Percentiles rank a stretch among this genome's conserved stretches.
phyloP scores from a whole-genome alignment of 129 eudicot species.

The Helianthus annuus region DNA sequence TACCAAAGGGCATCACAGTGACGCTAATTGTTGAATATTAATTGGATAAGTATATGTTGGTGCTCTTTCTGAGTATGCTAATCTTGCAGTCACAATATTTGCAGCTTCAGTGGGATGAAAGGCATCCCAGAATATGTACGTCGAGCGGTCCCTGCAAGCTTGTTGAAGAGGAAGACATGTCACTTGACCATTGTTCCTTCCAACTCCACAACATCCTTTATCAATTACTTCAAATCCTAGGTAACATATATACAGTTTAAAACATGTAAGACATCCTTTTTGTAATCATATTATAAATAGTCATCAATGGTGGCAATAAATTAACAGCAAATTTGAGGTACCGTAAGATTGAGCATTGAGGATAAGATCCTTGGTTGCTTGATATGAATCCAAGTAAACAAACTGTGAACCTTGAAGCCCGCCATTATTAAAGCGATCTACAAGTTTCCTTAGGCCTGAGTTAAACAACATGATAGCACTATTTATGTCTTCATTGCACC shows the following conservation, averaged over 20 bases:
- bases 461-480: constrained; percentile 63
- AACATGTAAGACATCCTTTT: not conserved
- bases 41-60: constrained; percentile 64
- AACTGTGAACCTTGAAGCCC: constrained; percentile 70
- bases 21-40: constrained; percentile 66
- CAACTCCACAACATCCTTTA: constrained; percentile 92
- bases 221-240: constrained; percentile 79
- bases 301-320: not conserved
- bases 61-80: constrained; percentile 44
- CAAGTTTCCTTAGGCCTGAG: constrained; percentile 57
- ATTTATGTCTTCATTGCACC: constrained; percentile 79
- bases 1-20: constrained; percentile 37
- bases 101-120: constrained; percentile 92
- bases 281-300: not conserved
- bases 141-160: constrained; percentile 61
- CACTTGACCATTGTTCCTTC: constrained; percentile 84
- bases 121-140: constrained; percentile 90
- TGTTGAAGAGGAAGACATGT: constrained; percentile 88
- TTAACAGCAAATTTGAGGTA: constrained; percentile 20
- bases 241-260: not conserved
- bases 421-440: constrained; percentile 60
- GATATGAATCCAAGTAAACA: constrained; percentile 68
- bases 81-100: constrained; percentile 68
- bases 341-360: constrained; percentile 60
- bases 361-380: constrained; percentile 54